Conservation (phyloP, 208 protist species). For the Leishmania martiniquensis region DNA sequence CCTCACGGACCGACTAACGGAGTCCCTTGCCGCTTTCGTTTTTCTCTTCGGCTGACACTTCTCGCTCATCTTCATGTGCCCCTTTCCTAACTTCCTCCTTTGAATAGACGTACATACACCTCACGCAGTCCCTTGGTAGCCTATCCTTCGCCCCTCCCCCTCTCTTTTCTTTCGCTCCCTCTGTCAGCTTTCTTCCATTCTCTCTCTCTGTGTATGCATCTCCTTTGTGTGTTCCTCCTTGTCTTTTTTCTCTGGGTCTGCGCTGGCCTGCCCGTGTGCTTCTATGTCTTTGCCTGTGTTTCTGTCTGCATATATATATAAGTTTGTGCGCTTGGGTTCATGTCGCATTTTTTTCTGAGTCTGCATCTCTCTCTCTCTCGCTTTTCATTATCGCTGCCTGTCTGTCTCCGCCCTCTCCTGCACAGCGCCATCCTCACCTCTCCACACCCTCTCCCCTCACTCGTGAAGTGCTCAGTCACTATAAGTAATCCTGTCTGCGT, state of each 20-base stretch:
- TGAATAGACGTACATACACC: not conserved
- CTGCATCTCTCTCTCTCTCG: slow-evolving; percentile 3
- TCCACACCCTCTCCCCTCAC: not conserved
- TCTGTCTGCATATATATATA: no score
- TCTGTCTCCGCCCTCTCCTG: not conserved
- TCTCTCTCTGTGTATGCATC: not conserved
- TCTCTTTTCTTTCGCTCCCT: not conserved
- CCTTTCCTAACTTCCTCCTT: not conserved
- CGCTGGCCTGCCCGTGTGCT: no score
- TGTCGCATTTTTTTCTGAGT: no score
- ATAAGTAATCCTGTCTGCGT: not conserved
- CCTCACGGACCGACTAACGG: not conserved
- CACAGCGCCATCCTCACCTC: not conserved
- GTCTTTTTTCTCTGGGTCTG: no score
- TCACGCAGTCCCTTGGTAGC: not conserved
- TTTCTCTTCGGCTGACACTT: not conserved
- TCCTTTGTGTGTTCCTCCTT: no score
- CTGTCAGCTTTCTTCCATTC: no score
- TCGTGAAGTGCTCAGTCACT: not conserved
- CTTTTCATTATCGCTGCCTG: slow-evolving; percentile 2
- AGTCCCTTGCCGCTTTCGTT: not conserved
- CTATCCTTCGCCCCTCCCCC: not conserved
- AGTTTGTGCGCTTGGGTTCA: no score
- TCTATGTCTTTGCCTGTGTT: no score
- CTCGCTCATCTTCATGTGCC: not conserved